phyloP scores from a whole-genome alignment of 176 grass and related monocot genomes.

The bread wheat (Triticum aestivum) region DNA sequence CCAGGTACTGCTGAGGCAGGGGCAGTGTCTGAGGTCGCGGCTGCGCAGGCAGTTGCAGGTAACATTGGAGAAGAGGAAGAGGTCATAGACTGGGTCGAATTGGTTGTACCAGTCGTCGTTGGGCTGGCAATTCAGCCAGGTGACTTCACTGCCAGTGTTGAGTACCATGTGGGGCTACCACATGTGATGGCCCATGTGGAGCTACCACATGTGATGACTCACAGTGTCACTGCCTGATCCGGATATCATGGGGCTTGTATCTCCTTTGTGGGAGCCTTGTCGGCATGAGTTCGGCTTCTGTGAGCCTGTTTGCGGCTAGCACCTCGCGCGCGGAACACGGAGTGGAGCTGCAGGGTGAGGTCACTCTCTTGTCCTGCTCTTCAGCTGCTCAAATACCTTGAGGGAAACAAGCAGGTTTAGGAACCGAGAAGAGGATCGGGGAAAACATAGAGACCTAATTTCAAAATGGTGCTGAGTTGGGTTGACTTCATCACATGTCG shows the following conservation, averaged over 20 bases:
- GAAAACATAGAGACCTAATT: no score
- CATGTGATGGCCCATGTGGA: slow-evolving; percentile 49
- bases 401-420: no score
- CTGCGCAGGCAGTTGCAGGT: slow-evolving; percentile 42
- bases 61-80: slow-evolving; percentile 48
- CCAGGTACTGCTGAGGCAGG: slow-evolving; percentile 71
- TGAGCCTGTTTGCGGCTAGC: slow-evolving; percentile 47
- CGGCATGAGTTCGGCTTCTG: slow-evolving; percentile 30
- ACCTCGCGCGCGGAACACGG: slow-evolving; percentile 8
- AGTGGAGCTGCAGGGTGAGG: no score
- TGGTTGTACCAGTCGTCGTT: slow-evolving; percentile 94
- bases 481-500: no score
- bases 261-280: slow-evolving; percentile 22
- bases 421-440: no score
- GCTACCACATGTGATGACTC: slow-evolving; percentile 78
- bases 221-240: slow-evolving; percentile 75
- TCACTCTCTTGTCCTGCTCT: no score
- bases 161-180: slow-evolving; percentile 78
- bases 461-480: no score
- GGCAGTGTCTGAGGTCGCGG: slow-evolving; percentile 51
- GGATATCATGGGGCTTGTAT: slow-evolving; percentile 79
- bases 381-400: no score
- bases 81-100: slow-evolving; percentile 73
- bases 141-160: slow-evolving; percentile 93
- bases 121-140: slow-evolving; percentile 89